Conservation (phyloP, 2,329 filamentous ascomycete species). For the Fusarium sp. region DNA sequence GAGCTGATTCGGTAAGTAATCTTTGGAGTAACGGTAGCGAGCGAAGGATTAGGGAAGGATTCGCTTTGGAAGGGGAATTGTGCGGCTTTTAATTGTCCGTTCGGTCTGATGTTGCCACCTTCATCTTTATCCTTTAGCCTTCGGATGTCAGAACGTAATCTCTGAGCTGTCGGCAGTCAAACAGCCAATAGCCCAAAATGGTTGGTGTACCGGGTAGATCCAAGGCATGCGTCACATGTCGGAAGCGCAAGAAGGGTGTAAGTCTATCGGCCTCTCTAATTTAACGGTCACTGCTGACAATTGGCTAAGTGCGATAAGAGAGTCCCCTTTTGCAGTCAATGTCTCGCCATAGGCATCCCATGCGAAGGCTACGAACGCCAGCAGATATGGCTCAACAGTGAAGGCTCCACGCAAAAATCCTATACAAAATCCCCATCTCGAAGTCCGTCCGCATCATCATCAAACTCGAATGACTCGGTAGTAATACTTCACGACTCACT, state of each 20-base stretch:
- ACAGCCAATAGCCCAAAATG: neutral
- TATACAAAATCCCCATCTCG: neutral
- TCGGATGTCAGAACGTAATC: neutral
- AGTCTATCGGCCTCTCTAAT: neutral
- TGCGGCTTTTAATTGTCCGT: neutral
- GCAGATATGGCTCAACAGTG: constrained; percentile 20
- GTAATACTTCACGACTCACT: constrained; percentile 9
- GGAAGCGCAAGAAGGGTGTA: constrained; percentile 22
- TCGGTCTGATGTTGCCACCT: accelerated
- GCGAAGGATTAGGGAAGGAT: neutral
- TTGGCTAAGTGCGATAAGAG: constrained; percentile 20
- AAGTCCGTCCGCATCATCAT: accelerated
- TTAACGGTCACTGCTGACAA: neutral
- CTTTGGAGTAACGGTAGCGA: no score
- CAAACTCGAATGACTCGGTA: no score
- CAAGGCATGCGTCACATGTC: constrained; percentile 21
- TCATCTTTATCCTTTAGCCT: neutral
- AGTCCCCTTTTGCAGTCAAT: constrained; percentile 3
- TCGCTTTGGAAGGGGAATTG: neutral
- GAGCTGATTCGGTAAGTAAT: neutral
- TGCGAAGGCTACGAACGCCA: constrained; percentile 13
- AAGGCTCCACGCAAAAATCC: neutral
- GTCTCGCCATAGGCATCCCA: neutral
- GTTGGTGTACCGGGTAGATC: constrained; percentile 27
- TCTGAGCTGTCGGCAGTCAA: neutral